phyloP scores from a whole-genome alignment of 2,329 filamentous ascomycete genomes.

The Paecilomyces niveus region DNA sequence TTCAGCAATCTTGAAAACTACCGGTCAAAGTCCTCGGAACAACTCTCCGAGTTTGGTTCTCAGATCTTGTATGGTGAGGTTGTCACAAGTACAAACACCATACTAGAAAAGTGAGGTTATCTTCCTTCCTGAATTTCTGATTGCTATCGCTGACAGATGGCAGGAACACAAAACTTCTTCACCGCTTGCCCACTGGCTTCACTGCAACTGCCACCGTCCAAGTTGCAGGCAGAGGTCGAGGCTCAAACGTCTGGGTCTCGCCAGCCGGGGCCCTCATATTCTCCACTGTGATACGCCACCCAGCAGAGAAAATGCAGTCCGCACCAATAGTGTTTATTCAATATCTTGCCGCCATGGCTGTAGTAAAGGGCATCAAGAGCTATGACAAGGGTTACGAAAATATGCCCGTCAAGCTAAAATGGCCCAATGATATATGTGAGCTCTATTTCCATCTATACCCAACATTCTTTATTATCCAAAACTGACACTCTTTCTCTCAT shows the following conservation, averaged over 20 bases:
- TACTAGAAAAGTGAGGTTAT: conserved; percentile 69
- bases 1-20: conserved; percentile 66
- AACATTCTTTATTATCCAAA: neutral
- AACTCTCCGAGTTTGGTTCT: conserved; percentile 62
- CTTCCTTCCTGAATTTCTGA: neutral
- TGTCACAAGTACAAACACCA: conserved; percentile 85
- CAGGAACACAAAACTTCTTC: conserved; percentile 71
- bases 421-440: conserved; percentile 91
- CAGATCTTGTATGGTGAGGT: conserved; percentile 82
- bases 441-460: conserved; percentile 21
- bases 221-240: conserved; percentile 78
- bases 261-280: conserved; percentile 82
- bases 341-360: conserved; percentile 83
- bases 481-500: conserved; percentile 2
- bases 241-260: conserved; percentile 90
- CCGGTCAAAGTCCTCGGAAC: conserved; percentile 50
- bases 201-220: conserved; percentile 82
- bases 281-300: conserved; percentile 80
- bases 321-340: conserved; percentile 89
- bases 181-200: conserved; percentile 74
- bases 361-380: conserved; percentile 71
- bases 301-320: conserved; percentile 60
- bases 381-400: conserved; percentile 71
- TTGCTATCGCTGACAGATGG: conserved; percentile 1
- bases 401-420: conserved; percentile 81